phyloP scores from a whole-genome alignment of 2,329 filamentous ascomycete species.

The Colletotrichum tamarilloi region DNA sequence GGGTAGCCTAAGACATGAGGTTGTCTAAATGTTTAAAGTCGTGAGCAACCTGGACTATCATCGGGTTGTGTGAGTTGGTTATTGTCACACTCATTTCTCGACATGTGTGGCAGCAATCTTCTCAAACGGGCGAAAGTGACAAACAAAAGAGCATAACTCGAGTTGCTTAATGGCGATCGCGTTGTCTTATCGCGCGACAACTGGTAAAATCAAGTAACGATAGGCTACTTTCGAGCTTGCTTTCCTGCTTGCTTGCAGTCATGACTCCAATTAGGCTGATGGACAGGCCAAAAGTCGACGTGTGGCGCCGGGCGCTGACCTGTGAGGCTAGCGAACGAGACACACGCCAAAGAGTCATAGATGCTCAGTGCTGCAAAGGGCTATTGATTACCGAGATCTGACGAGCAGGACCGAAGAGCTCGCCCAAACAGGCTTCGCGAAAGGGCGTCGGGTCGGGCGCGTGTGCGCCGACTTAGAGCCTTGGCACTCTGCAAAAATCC shows the following conservation, averaged over 20 bases:
- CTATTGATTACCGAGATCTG: background rate
- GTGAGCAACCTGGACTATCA: background rate
- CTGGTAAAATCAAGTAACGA: background rate
- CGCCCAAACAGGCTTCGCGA: background rate
- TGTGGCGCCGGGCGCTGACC: background rate
- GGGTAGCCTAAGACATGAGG: too few relatives aligned
- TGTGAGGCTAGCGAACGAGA: background rate
- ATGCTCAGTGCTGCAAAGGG: background rate
- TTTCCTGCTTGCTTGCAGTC: background rate
- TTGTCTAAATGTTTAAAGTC: background rate
- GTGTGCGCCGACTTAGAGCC: background rate
- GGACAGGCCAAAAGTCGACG: background rate
- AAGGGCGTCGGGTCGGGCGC: background rate
- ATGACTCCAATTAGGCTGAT: background rate
- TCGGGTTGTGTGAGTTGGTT: background rate
- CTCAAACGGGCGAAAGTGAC: background rate
- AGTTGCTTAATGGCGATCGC: background rate
- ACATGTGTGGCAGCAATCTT: background rate
- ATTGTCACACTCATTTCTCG: background rate
- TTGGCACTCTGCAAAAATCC: conserved; percentile 23
- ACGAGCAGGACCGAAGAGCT: background rate
- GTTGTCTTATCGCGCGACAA: background rate
- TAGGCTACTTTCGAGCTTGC: background rate
- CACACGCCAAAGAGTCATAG: background rate
- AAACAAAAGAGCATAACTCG: background rate